Base-by-base conservation (phyloP, 352 stramenopile genomes). In the Globisporangium emineosum region DNA sequence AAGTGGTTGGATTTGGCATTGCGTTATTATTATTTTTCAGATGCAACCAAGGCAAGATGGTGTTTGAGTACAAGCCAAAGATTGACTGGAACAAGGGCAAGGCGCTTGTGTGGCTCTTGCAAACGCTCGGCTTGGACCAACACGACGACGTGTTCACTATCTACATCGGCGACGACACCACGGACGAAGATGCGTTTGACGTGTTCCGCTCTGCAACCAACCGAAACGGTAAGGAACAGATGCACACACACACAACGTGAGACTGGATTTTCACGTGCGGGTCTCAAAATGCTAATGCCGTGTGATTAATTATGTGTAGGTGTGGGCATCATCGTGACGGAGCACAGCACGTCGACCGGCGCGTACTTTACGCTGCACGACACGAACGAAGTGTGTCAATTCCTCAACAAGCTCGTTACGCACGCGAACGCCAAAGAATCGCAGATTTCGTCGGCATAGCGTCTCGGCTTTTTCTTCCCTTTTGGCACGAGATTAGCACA, bases 11-110 rank as follows among this genome's bases (percentile, higher is more conserved):
- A 10, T 33, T 23, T 7, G 15, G 0, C 21, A 4, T 54, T 17
- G 15, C 29, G 13, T 32, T 33, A 21, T 33, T 50, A n/a, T 45
- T 42, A 10, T 32, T 62, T 23, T n/a, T 5, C 37, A 90, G 87
- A 59, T 77, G 88, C 67, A 91, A 90, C 66, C 71, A 87, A 53
- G 88, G 88, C 57, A 96, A 96, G 68, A 93, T 94, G 88, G 90
- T 97, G 15, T 96, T 83, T 66, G 90, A 97, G 63, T 93, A 90
- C 68, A 95, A 94, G 67, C 90, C 90, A 8, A 93, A 96, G 69
- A 92, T 97, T 27, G 81, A 94, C 57, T 97, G 90, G 90, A 90
- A 97, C 81, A 97, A 97, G 70, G 90, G 90, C 65, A 96, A 96
- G 66, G 88, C 87, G 54, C 76, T 97, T 33, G 60, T 94, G 32